Base-by-base conservation (phyloP, 345 rosid species). In the Citrus maxima region DNA sequence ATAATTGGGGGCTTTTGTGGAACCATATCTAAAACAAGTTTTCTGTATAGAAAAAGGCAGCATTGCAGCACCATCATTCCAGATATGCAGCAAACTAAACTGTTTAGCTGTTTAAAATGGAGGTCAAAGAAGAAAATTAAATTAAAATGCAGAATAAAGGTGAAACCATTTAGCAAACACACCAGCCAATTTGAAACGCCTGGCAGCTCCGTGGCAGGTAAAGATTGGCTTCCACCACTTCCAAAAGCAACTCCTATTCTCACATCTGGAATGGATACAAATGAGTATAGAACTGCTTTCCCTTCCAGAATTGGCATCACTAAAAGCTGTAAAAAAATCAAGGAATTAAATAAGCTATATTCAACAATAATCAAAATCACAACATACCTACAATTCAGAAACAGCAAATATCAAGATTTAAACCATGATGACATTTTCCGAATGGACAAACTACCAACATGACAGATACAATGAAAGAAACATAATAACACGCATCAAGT, bases 171-270 rank as follows among this genome's bases (percentile, higher is more conserved):
- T 64, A 62, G 77, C 74, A 86, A 78, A 85, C 86, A n/a, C 72
- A 94, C 99, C 93, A 95, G 92, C 97, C 97, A 95, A 79, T 98
- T 90, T 73, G 99, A 93, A 80, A 95, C 98, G 8, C 97, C 99
- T 14, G 99, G 99, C 42, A 95, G 92, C 82, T 86, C 99, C 7
- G 98, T 95, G 10, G 94, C 97, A 30, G 99, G 99, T 72, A 93
- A 88, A 42, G 96, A 90, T 73, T 96, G 97, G 85, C 97, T 93
- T 80, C 96, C 98, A 25, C 99, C 98, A 83, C 99, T 92, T 71
- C 99, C 99, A 72, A 96, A 96, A 79, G 98, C 97, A 80, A 96
- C 85, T 82, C 98, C 95, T 46, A 94, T 89, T 83, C 97, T 86
- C 49, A 94, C 94, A 74, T 96, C 94, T 30, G 99, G 99, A 38